Evolutionary conservation across 1,139 yeast genomes (phyloP), one percentile per base, ranked within the genome.

Genomic region (Sporopachydermia cereana): DNA sequence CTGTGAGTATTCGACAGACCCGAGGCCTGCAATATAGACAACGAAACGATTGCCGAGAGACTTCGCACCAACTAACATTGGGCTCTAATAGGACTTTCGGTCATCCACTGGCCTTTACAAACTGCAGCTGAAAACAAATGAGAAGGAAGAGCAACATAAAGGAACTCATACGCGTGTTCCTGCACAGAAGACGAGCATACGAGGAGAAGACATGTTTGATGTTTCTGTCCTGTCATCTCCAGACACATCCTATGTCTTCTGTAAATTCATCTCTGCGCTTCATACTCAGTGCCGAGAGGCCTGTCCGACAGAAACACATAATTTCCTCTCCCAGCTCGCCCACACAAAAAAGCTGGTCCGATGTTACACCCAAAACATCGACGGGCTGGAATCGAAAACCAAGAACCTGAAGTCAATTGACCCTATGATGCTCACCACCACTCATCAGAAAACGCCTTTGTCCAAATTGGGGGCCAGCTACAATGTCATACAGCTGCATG

Each of bases 161-260:
- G n/a, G n/a, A n/a, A n/a, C n/a, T n/a, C n/a, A n/a, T n/a, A n/a
- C n/a, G n/a, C n/a, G n/a, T n/a, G 17, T 9, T 16, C 39, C 39
- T 7, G 88, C 81, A 18, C 83, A 81, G 55, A 65, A 67, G 17
- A 71, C 73, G 45, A 67, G 75, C 4, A 71, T 78, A 39, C 77
- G 76, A 53, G 97, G 98, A 3, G 86, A 85, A 57, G 98, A 91
- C 51, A 71, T 89, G 56, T 89, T 89, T 61, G 98, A 91, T 62
- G 75, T 84, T 17, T 78, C 89, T 1, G 67, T 89, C 43, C 88
- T 89, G 61, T 64, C 91, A 48, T 79, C 78, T 52, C 77, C 76
- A 50, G 62, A 71, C 34, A 76, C 91, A 12, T 71, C 80, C 23
- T 61, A 71, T 41, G 66, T 82, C 20, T 91, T 91, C 63, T 86